A percentile compares a stretch with the other conserved stretches of the same genome.
Evolutionary conservation across 768 basidiomycete species (phyloP).

Genomic region (Gymnopilus junonius): DNA sequence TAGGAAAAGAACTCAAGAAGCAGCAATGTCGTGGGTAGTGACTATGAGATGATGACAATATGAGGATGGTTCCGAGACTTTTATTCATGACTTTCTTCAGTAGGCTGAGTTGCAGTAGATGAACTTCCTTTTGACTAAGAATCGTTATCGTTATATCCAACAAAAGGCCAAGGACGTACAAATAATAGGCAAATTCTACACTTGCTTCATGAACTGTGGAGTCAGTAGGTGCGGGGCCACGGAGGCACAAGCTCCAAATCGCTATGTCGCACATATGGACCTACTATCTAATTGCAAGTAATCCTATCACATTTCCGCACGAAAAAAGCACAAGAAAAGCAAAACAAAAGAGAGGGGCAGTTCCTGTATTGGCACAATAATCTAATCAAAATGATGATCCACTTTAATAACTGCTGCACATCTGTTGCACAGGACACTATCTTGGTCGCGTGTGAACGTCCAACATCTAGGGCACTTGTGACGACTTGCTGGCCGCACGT

Average conservation of each 20-base stretch:
- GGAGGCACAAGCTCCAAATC: neutral
- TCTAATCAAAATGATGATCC: neutral
- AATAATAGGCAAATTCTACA: no score
- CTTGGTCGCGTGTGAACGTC: conserved; percentile 63
- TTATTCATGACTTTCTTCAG: neutral
- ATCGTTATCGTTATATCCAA: no score
- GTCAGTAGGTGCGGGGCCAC: neutral
- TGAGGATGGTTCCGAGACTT: neutral
- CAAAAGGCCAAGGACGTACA: no score
- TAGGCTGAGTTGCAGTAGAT: neutral
- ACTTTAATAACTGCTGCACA: conserved; percentile 44
- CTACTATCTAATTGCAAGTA: neutral
- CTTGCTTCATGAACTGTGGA: no score
- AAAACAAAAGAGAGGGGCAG: neutral
- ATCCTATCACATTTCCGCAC: neutral
- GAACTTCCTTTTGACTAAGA: no score
- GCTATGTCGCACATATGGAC: neutral
- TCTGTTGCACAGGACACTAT: conserved; percentile 64
- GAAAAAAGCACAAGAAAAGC: neutral
- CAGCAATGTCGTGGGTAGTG: neutral
- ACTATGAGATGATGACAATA: neutral
- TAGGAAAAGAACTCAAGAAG: neutral
- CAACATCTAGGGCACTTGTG: conserved; percentile 93
- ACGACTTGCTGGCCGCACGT: conserved; percentile 61
- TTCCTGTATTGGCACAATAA: neutral